A percentile compares a stretch with the other conserved stretches of the same genome.
These are phyloP conservation scores for Aureobasidium sp. DNA, from an alignment of 2,329 filamentous ascomycete genomes.

Conservation along the genomic window DNA sequence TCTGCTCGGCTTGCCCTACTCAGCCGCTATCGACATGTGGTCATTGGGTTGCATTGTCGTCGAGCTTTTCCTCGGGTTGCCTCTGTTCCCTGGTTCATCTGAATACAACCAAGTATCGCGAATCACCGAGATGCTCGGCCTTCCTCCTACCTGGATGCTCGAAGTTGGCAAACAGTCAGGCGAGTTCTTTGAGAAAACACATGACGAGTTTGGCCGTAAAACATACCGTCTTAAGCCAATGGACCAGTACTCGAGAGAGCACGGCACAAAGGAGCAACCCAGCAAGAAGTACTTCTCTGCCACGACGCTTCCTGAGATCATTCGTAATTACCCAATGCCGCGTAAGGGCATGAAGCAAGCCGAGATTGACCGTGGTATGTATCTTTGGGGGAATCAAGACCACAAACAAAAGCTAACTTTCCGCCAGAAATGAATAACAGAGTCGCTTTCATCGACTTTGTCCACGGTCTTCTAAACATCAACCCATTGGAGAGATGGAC, in stretches of 20 bases:
- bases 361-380: conserved; percentile 87
- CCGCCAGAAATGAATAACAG: conserved; percentile 94
- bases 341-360: conserved; percentile 98
- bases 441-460: conserved; percentile 95
- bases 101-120: conserved; percentile 98
- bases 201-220: conserved; percentile 86
- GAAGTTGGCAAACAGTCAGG: conserved; percentile 97
- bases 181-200: conserved; percentile 90
- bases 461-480: conserved; percentile 83
- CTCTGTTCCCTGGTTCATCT: conserved; percentile 91
- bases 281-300: conserved; percentile 99
- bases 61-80: conserved; percentile 89
- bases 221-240: conserved; percentile 91
- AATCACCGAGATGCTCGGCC: conserved; percentile 95
- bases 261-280: conserved; percentile 93
- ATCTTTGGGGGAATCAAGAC: neutral
- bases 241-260: conserved; percentile 95
- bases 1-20: conserved; percentile 89
- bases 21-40: conserved; percentile 99
- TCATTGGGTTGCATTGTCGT: conserved; percentile 97
- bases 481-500: conserved; percentile 97
- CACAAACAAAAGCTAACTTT: neutral
- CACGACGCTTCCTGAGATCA: conserved; percentile 89
- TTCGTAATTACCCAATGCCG: conserved; percentile 96
- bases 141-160: conserved; percentile 97